These are phyloP conservation scores for Pholiota conissans DNA, from an alignment of 768 basidiomycete species.

Conservation along the genomic window DNA sequence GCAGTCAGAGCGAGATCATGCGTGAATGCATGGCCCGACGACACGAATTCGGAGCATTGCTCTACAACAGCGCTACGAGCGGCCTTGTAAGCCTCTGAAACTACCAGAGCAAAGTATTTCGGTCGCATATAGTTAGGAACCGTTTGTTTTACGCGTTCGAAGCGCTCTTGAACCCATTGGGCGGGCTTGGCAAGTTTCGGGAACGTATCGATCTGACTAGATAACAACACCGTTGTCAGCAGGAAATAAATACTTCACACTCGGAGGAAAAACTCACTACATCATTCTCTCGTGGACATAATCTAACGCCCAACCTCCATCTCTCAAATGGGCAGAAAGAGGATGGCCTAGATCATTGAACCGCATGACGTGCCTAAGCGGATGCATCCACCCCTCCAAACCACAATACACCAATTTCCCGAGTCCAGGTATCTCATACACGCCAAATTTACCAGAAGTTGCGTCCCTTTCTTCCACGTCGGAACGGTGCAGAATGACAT, in stretches of 20 bases:
- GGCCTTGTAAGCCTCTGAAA: conserved; percentile 92
- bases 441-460: conserved; percentile 77
- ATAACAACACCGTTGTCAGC: conserved; percentile 13
- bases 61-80: conserved; percentile 81
- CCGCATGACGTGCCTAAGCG: conserved; percentile 78
- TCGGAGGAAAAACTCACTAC: conserved; percentile 50
- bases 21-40: conserved; percentile 83
- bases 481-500: conserved; percentile 80
- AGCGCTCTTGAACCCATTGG: conserved; percentile 86
- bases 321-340: conserved; percentile 82
- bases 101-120: conserved; percentile 92
- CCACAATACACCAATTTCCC: conserved; percentile 89
- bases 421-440: conserved; percentile 75
- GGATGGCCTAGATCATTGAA: conserved; percentile 94
- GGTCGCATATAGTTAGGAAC: conserved; percentile 90
- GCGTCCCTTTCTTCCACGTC: conserved; percentile 93
- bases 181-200: conserved; percentile 73
- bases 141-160: conserved; percentile 71
- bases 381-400: conserved; percentile 96
- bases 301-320: conserved; percentile 91
- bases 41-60: conserved; percentile 85
- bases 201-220: conserved; percentile 58
- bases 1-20: conserved; percentile 86
- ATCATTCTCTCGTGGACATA: conserved; percentile 73
- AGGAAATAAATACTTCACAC: background rate